Percentiles rank a stretch among this genome's conserved stretches.
These are phyloP conservation scores for Tephrocybe rancida DNA, from an alignment of 768 basidiomycete genomes.

Conservation along the genomic window DNA sequence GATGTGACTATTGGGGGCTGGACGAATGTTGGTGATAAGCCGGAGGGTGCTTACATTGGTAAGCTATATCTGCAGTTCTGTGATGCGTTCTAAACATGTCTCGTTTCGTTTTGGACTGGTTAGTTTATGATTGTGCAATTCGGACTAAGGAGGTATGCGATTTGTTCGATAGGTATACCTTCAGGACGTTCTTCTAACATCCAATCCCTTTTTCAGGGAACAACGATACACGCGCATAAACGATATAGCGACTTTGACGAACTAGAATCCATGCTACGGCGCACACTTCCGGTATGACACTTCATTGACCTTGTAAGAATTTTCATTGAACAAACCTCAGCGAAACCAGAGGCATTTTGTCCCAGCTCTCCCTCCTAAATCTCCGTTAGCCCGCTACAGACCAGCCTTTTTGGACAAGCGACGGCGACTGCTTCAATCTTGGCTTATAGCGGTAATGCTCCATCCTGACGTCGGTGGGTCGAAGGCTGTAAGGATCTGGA, in stretches of 20 bases:
- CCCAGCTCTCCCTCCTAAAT: slow-evolving; percentile 69
- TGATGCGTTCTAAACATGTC: neutral
- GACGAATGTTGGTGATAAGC: slow-evolving; percentile 71
- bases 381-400: slow-evolving; percentile 65
- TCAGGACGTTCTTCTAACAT: neutral
- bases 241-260: slow-evolving; percentile 68
- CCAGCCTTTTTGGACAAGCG: slow-evolving; percentile 69
- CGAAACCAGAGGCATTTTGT: slow-evolving; percentile 45
- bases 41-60: slow-evolving; percentile 70
- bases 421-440: slow-evolving; percentile 61
- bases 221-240: slow-evolving; percentile 65
- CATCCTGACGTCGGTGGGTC: slow-evolving; percentile 73
- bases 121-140: slow-evolving; percentile 75
- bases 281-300: slow-evolving; percentile 52
- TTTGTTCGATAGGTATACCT: neutral
- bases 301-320: neutral
- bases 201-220: slow-evolving; percentile 42
- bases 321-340: no score
- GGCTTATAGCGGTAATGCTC: slow-evolving; percentile 64
- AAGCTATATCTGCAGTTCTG: slow-evolving; percentile 16
- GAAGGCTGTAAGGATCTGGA: slow-evolving; percentile 62
- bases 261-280: slow-evolving; percentile 48
- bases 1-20: slow-evolving; percentile 70
- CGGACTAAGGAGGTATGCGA: slow-evolving; percentile 55
- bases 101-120: neutral